Evolutionary conservation across 1,284 basidiomycete genomes (phyloP).

Genomic region (Pseudozyma thailandica): DNA sequence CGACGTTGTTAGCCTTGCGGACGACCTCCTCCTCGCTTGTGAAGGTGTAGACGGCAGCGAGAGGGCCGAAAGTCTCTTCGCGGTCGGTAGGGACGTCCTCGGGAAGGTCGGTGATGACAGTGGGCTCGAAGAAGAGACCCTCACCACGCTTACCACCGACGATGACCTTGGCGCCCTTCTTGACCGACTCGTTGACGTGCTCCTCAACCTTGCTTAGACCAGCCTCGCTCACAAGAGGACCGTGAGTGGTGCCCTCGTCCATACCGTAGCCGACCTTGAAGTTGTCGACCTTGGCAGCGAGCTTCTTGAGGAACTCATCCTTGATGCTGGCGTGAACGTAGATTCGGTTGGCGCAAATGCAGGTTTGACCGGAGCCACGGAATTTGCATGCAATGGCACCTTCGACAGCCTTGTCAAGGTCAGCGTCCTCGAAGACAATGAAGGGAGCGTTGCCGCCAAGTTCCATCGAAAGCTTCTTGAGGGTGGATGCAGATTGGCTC

Average conservation of each 20-base stretch:
- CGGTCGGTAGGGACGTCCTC: slow-evolving; percentile 71
- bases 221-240: slow-evolving; percentile 88
- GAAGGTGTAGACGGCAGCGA: slow-evolving; percentile 77
- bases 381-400: slow-evolving; percentile 90
- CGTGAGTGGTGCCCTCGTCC: slow-evolving; percentile 81
- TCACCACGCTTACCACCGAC: slow-evolving; percentile 80
- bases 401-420: slow-evolving; percentile 91
- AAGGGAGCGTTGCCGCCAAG: slow-evolving; percentile 85
- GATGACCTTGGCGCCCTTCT: slow-evolving; percentile 85
- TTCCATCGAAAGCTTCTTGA: slow-evolving; percentile 81
- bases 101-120: slow-evolving; percentile 88
- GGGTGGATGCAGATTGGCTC: slow-evolving; percentile 80
- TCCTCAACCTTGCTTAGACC: slow-evolving; percentile 86
- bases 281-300: slow-evolving; percentile 82
- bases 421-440: slow-evolving; percentile 96
- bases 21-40: slow-evolving; percentile 92
- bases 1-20: slow-evolving; percentile 82
- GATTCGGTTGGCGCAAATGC: slow-evolving; percentile 72
- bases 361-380: slow-evolving; percentile 90
- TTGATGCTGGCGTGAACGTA: slow-evolving; percentile 77
- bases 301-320: slow-evolving; percentile 83
- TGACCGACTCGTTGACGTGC: slow-evolving; percentile 87
- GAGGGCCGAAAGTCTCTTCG: slow-evolving; percentile 67
- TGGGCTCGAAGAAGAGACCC: slow-evolving; percentile 84
- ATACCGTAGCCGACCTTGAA: slow-evolving; percentile 94